phyloP scores from a whole-genome alignment of 192 early-diverging fungal genomes.

The Gamsiella multidivaricata region DNA sequence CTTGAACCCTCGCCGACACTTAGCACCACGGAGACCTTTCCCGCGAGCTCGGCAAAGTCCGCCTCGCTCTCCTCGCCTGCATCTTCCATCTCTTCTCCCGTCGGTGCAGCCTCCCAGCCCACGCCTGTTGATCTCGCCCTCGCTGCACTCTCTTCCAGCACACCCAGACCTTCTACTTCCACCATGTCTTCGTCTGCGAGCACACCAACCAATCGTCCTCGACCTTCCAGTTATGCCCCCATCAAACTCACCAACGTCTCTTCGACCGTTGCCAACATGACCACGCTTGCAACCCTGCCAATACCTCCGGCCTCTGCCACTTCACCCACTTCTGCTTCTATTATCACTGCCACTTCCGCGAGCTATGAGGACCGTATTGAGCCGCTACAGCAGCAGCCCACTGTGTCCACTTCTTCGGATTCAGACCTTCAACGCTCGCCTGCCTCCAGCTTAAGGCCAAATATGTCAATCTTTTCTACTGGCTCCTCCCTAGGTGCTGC shows the following conservation, averaged over 20 bases:
- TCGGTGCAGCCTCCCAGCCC: not conserved
- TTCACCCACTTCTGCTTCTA: not conserved
- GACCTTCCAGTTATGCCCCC: constrained; percentile 51
- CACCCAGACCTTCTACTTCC: constrained; percentile 21
- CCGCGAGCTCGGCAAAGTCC: constrained; percentile 3
- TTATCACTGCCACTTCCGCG: constrained; percentile 1
- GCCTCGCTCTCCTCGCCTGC: constrained; percentile 32
- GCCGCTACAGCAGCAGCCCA: constrained; percentile 7
- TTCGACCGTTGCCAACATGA: constrained; percentile 39
- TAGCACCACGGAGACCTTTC: constrained; percentile 31
- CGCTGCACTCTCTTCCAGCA: constrained; percentile 17
- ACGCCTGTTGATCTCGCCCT: constrained; percentile 20
- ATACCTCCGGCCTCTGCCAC: constrained; percentile 24
- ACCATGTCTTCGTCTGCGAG: constrained; percentile 16
- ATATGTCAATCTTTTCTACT: not conserved
- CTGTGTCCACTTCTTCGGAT: not conserved
- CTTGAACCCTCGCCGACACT: constrained; percentile 36
- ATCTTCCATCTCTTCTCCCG: constrained; percentile 26
- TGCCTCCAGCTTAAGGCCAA: not conserved
- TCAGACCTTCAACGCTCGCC: not conserved
- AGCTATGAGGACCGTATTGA: not conserved
- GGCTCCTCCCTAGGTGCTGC: not conserved
- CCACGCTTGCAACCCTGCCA: constrained; percentile 34
- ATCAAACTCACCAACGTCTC: constrained; percentile 42
- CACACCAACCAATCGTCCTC: constrained; percentile 13